These are phyloP conservation scores for Pachysandra terminalis DNA, from an alignment of 164 flowering plant genomes.

Conservation along the genomic window DNA sequence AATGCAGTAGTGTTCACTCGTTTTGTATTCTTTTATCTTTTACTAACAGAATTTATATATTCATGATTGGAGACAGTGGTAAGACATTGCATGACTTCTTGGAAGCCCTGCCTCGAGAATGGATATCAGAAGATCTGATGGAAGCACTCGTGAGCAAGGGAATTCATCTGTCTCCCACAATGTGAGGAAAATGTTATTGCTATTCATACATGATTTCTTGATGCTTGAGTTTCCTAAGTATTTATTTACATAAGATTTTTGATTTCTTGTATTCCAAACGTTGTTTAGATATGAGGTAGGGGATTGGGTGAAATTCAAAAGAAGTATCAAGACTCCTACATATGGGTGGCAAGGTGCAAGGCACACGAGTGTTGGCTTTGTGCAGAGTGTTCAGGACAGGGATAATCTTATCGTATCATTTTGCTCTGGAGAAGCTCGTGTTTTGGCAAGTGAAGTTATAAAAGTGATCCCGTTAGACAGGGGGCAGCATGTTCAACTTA, in stretches of 20 bases:
- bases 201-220: slow-evolving; percentile 1
- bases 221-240: background rate
- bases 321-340: slow-evolving; percentile 63
- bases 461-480: slow-evolving; percentile 94
- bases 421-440: slow-evolving; percentile 92
- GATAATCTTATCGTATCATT: slow-evolving; percentile 80
- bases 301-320: slow-evolving; percentile 95
- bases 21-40: too few relatives aligned
- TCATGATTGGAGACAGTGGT: slow-evolving; percentile 51
- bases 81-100: slow-evolving; percentile 80
- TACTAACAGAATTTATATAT: slow-evolving; percentile 5
- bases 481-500: slow-evolving; percentile 95
- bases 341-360: slow-evolving; percentile 98
- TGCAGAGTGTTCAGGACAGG: slow-evolving; percentile 67
- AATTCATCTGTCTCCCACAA: slow-evolving; percentile 78
- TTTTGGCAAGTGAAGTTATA: slow-evolving; percentile 70
- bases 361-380: slow-evolving; percentile 93
- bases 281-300: slow-evolving; percentile 71
- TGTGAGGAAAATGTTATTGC: slow-evolving; percentile 43
- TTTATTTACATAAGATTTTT: background rate
- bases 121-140: slow-evolving; percentile 98
- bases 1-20: too few relatives aligned
- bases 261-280: slow-evolving; percentile 7
- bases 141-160: slow-evolving; percentile 81
- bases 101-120: slow-evolving; percentile 94